phyloP scores from a whole-genome alignment of 805 yeast genomes.

The Debaryomyces tyrocola region DNA sequence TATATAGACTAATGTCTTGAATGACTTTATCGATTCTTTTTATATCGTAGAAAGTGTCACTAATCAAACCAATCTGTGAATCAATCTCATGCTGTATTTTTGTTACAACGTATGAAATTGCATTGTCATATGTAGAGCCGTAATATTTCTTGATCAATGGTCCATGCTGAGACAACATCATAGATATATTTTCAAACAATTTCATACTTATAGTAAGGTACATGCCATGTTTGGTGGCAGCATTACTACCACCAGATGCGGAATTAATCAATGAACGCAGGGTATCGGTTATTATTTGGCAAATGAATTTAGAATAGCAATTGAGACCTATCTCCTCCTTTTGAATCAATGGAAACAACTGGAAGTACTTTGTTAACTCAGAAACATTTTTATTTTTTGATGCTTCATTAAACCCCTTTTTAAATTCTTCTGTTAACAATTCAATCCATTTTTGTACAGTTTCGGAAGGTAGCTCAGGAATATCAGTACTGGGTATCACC shows the following conservation, averaged over 20 bases:
- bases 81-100: conserved; percentile 86
- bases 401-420: conserved; percentile 66
- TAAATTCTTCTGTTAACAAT: conserved; percentile 57
- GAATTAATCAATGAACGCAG: conserved; percentile 63
- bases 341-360: conserved; percentile 83
- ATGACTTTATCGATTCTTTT: conserved; percentile 57
- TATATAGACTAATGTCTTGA: conserved; percentile 55
- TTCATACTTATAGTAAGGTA: conserved; percentile 63
- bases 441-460: conserved; percentile 59
- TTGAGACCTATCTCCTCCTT: conserved; percentile 69
- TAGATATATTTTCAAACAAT: conserved; percentile 80
- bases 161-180: conserved; percentile 83
- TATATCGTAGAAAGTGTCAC: conserved; percentile 82
- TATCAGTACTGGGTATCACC: conserved; percentile 82
- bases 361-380: conserved; percentile 74
- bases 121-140: conserved; percentile 47
- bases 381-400: conserved; percentile 65
- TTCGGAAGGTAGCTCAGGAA: conserved; percentile 73
- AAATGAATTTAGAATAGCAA: conserved; percentile 82
- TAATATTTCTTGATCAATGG: conserved; percentile 74
- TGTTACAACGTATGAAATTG: conserved; percentile 66
- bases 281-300: conserved; percentile 79
- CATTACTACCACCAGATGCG: conserved; percentile 19
- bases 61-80: conserved; percentile 84
- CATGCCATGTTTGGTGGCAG: conserved; percentile 42